Evolutionary conservation across 306 rosid genomes (phyloP).

Genomic region (Adenanthera pavonina): DNA sequence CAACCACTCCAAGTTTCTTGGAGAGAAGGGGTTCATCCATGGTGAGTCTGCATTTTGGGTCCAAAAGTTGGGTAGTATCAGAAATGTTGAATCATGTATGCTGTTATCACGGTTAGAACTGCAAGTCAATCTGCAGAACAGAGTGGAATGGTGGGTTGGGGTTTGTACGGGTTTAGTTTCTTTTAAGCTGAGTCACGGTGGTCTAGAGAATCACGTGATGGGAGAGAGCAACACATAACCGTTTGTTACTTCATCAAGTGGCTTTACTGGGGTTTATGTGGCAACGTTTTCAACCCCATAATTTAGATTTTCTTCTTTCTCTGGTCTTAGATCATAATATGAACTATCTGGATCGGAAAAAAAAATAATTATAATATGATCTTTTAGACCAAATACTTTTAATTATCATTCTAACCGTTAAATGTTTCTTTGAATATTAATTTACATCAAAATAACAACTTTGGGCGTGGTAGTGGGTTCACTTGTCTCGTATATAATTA

Average conservation of each 20-base stretch:
- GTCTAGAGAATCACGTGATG: not conserved
- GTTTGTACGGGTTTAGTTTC: not conserved
- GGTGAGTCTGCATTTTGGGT: slow-evolving; percentile 32
- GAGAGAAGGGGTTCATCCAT: slow-evolving; percentile 60
- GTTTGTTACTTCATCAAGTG: slow-evolving; percentile 14
- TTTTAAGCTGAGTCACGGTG: not conserved
- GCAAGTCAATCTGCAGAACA: slow-evolving; percentile 43
- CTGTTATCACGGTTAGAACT: not conserved
- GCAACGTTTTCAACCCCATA: not conserved
- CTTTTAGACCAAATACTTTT: not conserved
- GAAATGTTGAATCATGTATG: not conserved
- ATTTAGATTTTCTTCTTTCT: not conserved
- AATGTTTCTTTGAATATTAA: too few relatives aligned
- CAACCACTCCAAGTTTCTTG: not conserved
- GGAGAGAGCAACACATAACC: not conserved
- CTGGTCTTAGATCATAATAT: not conserved
- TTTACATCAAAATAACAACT: not conserved
- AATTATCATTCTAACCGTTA: not conserved
- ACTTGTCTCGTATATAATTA: not conserved
- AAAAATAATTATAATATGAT: too few relatives aligned
- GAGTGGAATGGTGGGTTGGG: slow-evolving; percentile 30
- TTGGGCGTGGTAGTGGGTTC: not conserved
- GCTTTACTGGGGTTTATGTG: not conserved
- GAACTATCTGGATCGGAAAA: too few relatives aligned
- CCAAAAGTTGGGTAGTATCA: not conserved